Evolutionary conservation across 441 rosid species (phyloP).

Genomic region (Pelargonium citronellum): DNA sequence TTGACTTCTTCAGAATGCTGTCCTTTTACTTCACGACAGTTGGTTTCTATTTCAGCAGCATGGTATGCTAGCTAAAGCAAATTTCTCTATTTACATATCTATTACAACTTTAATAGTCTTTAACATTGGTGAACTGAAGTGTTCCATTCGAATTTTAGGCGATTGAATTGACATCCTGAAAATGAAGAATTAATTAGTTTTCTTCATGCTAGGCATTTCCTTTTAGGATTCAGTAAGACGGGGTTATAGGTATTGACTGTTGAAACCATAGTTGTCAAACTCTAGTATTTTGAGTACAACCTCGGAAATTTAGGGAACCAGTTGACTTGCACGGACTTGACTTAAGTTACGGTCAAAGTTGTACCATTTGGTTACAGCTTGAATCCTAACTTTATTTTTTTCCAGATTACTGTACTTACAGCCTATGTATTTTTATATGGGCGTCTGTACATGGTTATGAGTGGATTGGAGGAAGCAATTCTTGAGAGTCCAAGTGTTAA

Average conservation of each 20-base stretch:
- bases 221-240: too few species aligned
- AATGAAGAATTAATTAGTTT: too few species aligned
- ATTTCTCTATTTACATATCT: slow-evolving; percentile 1
- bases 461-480: slow-evolving; percentile 73
- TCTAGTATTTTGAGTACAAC: neutral
- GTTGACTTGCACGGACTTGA: too few species aligned
- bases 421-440: slow-evolving; percentile 94
- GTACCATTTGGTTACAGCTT: slow-evolving; percentile 5
- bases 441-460: slow-evolving; percentile 87
- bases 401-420: slow-evolving; percentile 74
- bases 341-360: too few species aligned
- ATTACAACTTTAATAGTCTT: neutral
- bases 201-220: too few species aligned
- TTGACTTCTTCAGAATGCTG: slow-evolving; percentile 95
- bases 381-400: slow-evolving; percentile 11
- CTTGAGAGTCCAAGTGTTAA: slow-evolving; percentile 47
- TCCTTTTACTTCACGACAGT: slow-evolving; percentile 95
- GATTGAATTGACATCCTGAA: too few species aligned
- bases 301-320: neutral
- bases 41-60: slow-evolving; percentile 96
- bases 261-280: too few species aligned
- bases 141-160: too few species aligned
- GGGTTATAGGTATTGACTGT: too few species aligned
- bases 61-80: slow-evolving; percentile 47
- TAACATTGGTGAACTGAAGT: too few species aligned